These are phyloP conservation scores for Fusarium agapanthi DNA, from an alignment of 2,329 filamentous ascomycete genomes.

Conservation along the genomic window DNA sequence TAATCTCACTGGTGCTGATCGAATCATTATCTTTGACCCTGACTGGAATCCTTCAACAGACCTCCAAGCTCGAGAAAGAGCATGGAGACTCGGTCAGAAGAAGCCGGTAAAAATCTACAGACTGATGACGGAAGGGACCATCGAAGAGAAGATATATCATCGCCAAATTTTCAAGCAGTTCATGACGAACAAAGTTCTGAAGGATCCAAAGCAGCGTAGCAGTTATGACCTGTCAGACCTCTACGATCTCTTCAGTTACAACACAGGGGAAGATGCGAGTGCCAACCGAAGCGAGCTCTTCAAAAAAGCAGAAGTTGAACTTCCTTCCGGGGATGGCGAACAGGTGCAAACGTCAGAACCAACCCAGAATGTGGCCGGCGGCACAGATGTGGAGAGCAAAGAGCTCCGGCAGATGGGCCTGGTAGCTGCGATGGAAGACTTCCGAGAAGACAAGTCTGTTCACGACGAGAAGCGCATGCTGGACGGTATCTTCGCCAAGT, in stretches of 20 bases:
- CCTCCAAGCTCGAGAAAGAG: slow-evolving; percentile 91
- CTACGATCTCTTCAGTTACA: slow-evolving; percentile 85
- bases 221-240: slow-evolving; percentile 90
- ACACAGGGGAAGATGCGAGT: slow-evolving; percentile 59
- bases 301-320: slow-evolving; percentile 78
- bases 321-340: slow-evolving; percentile 18
- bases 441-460: slow-evolving; percentile 61
- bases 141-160: slow-evolving; percentile 99
- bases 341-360: slow-evolving; percentile 8
- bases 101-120: slow-evolving; percentile 95
- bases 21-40: slow-evolving; percentile 97
- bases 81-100: slow-evolving; percentile 95
- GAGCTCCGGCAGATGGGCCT: slow-evolving; percentile 65
- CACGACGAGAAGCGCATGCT: slow-evolving; percentile 80
- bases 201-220: slow-evolving; percentile 91
- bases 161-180: slow-evolving; percentile 99
- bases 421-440: slow-evolving; percentile 72
- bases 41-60: slow-evolving; percentile 99
- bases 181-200: slow-evolving; percentile 93
- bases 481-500: slow-evolving; percentile 86
- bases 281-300: slow-evolving; percentile 90
- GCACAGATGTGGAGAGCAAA: slow-evolving; percentile 32
- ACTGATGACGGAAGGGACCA: slow-evolving; percentile 97
- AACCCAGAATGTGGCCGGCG: slow-evolving; percentile 1
- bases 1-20: slow-evolving; percentile 92